phyloP scores from a whole-genome alignment of 768 basidiomycete genomes.

The Phanerochaete carnosa region DNA sequence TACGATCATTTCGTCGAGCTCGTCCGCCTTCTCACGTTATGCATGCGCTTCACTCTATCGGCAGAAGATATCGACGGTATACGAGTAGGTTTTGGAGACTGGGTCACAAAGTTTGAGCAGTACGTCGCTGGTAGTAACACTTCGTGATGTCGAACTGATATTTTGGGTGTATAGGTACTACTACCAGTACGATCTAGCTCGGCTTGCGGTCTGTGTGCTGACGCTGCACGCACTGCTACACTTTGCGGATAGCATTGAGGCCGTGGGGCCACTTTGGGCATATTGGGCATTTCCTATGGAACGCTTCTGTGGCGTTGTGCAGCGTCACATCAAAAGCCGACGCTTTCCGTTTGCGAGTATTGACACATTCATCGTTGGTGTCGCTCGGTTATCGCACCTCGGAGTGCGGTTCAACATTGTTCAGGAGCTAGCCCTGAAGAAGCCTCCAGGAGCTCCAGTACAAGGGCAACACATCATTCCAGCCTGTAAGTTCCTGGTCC shows the following conservation, averaged over 20 bases:
- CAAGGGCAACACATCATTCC: no score
- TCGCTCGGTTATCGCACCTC: constrained; percentile 12
- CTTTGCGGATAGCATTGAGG: constrained; percentile 24
- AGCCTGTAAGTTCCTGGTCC: neutral
- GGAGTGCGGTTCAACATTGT: constrained; percentile 8
- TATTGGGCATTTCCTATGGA: constrained; percentile 31
- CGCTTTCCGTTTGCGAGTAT: constrained; percentile 19
- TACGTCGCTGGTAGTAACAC: constrained; percentile 16
- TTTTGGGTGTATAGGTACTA: constrained; percentile 21
- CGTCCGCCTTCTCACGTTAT: constrained; percentile 32
- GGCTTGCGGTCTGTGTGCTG: constrained; percentile 27
- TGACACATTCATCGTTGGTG: constrained; percentile 9
- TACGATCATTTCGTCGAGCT: constrained; percentile 42
- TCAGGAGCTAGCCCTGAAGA: neutral
- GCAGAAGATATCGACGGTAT: constrained; percentile 11
- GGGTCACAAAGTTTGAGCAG: constrained; percentile 39
- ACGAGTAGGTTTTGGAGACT: constrained; percentile 28
- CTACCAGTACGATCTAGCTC: constrained; percentile 22
- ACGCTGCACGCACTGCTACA: constrained; percentile 32
- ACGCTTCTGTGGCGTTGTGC: constrained; percentile 22
- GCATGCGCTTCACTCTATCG: constrained; percentile 35
- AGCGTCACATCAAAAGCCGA: constrained; percentile 18
- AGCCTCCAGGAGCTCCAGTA: neutral
- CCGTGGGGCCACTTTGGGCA: constrained; percentile 21
- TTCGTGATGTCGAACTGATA: neutral